Percentiles rank a stretch among this genome's conserved stretches.
phyloP scores from a whole-genome alignment of 2,329 filamentous ascomycete genomes.

The Knufia petricola region DNA sequence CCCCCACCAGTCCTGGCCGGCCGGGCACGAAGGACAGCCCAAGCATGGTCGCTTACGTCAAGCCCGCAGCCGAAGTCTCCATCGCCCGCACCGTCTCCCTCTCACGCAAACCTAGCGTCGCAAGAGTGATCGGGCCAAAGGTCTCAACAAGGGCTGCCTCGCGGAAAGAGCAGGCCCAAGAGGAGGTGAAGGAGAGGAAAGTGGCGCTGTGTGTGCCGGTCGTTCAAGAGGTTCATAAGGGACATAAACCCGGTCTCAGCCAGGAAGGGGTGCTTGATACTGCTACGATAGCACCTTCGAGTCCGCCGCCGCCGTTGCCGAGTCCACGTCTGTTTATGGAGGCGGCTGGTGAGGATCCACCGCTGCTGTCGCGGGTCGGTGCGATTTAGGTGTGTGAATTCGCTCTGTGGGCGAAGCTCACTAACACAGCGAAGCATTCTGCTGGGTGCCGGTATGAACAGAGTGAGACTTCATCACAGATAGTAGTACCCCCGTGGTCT shows the following conservation, averaged over 20 bases:
- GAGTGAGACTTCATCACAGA: no score
- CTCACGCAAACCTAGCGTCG: conserved; percentile 18
- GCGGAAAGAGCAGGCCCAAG: conserved; percentile 10
- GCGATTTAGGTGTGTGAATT: no score
- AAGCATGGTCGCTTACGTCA: conserved; percentile 7
- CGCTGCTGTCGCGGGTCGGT: neutral
- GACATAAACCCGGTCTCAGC: conserved; percentile 19
- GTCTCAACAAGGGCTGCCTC: conserved; percentile 3
- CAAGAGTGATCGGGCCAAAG: conserved; percentile 15
- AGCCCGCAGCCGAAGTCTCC: conserved; percentile 16
- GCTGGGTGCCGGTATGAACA: no score
- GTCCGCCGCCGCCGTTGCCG: neutral
- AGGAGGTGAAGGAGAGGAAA: conserved; percentile 16
- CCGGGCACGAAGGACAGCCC: neutral
- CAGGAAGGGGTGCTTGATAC: conserved; percentile 18
- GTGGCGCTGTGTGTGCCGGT: conserved; percentile 11
- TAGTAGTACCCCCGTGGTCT: no score
- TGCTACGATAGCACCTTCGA: conserved; percentile 1
- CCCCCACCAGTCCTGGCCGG: conserved; percentile 1
- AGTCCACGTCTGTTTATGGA: neutral
- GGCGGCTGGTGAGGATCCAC: neutral
- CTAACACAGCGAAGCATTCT: no score
- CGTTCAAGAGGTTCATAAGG: conserved; percentile 15
- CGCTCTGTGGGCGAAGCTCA: no score
- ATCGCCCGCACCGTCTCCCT: conserved; percentile 21